Conservation (phyloP, 192 early-diverging fungal species). For the Coemansia sp. region DNA sequence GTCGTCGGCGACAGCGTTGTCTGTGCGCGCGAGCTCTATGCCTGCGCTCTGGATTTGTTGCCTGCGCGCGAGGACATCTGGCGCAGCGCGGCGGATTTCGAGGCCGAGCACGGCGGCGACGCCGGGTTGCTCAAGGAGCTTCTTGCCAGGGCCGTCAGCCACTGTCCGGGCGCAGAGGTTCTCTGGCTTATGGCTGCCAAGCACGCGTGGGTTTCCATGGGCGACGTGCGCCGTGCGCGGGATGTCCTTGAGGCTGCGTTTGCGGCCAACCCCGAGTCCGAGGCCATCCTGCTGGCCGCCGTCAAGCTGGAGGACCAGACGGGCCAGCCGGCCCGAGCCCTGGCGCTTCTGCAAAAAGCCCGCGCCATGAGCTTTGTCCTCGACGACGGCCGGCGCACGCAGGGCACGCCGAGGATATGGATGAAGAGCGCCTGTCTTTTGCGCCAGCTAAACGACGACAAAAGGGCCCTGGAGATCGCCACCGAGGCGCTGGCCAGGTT, state of each 20-base stretch:
- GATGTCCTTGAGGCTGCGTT: constrained; percentile 82
- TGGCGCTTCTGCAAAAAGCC: constrained; percentile 70
- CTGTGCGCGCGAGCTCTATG: constrained; percentile 86
- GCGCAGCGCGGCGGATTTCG: constrained; percentile 80
- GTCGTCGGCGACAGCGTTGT: constrained; percentile 61
- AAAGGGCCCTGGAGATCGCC: constrained; percentile 65
- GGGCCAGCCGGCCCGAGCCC: constrained; percentile 72
- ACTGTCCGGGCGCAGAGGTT: constrained; percentile 87
- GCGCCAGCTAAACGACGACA: constrained; percentile 65
- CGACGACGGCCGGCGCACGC: constrained; percentile 30
- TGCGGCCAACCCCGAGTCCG: constrained; percentile 84
- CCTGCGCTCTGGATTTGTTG: constrained; percentile 69
- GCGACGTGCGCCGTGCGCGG: constrained; percentile 80
- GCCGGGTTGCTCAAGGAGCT: constrained; percentile 67
- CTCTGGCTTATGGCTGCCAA: constrained; percentile 98
- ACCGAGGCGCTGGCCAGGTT: constrained; percentile 66
- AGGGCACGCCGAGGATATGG: constrained; percentile 85
- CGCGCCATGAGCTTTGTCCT: constrained; percentile 35
- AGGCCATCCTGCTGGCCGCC: constrained; percentile 93
- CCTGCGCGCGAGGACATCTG: constrained; percentile 82
- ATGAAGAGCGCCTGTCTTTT: constrained; percentile 92
- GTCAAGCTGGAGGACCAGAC: constrained; percentile 95
- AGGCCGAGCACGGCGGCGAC: constrained; percentile 73
- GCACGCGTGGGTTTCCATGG: constrained; percentile 78
- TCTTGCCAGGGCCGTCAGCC: constrained; percentile 77